phyloP scores from a whole-genome alignment of 768 basidiomycete species.

The Pulveroboletus frians region DNA sequence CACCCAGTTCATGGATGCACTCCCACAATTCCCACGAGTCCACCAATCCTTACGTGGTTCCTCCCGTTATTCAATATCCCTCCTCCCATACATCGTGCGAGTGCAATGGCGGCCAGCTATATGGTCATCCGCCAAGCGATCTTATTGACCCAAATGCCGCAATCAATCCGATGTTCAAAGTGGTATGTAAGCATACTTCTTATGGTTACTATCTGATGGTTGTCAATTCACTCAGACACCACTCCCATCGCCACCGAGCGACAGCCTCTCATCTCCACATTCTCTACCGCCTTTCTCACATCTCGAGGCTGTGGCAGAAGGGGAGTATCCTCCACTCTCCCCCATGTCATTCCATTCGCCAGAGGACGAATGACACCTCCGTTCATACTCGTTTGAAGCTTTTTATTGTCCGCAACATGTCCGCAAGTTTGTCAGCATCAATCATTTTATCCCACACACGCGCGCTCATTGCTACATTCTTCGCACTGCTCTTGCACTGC shows the following conservation, averaged over 20 bases:
- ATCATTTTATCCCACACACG: slow-evolving; percentile 23
- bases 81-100: slow-evolving; percentile 44
- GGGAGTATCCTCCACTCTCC: slow-evolving; percentile 66
- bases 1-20: slow-evolving; percentile 52
- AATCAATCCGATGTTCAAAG: slow-evolving; percentile 88
- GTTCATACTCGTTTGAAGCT: slow-evolving; percentile 18
- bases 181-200: slow-evolving; percentile 50
- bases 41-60: slow-evolving; percentile 34
- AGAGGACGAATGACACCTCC: slow-evolving; percentile 36
- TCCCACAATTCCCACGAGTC: slow-evolving; percentile 40
- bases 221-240: slow-evolving; percentile 40
- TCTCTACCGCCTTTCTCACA: slow-evolving; percentile 74
- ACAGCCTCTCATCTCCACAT: slow-evolving; percentile 38
- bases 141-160: slow-evolving; percentile 57
- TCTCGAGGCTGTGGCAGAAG: slow-evolving; percentile 78
- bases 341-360: slow-evolving; percentile 66
- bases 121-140: slow-evolving; percentile 58
- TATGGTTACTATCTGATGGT: slow-evolving; percentile 4
- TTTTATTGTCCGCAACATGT: slow-evolving; percentile 22
- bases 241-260: slow-evolving; percentile 41
- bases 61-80: slow-evolving; percentile 34
- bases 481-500: slow-evolving; percentile 21
- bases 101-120: slow-evolving; percentile 43
- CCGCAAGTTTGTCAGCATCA: slow-evolving; percentile 16
- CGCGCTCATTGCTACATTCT: slow-evolving; percentile 29